Conservation (phyloP, 176 grass and related monocot genomes). For the Aegilops tauschii region DNA sequence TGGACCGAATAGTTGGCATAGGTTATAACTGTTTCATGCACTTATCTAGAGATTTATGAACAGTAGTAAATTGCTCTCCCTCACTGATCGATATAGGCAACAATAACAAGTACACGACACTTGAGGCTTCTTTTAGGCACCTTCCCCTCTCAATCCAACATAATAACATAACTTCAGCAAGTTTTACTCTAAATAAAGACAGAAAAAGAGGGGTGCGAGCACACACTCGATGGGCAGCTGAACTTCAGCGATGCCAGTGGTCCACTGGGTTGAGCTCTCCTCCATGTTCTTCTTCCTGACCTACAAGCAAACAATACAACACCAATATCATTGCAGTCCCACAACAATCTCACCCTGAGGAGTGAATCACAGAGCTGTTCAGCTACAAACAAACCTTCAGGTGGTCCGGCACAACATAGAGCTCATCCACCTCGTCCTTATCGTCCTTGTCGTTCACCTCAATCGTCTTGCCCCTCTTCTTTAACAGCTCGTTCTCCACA, state of each 20-base stretch:
- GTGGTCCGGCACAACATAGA: slow-evolving; percentile 76
- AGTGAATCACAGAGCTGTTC: not conserved
- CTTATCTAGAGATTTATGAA: not conserved
- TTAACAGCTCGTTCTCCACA: slow-evolving; percentile 81
- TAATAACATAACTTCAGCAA: not conserved
- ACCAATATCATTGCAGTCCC: not conserved
- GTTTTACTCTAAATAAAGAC: not conserved
- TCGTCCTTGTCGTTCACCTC: slow-evolving; percentile 68
- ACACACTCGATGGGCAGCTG: slow-evolving; percentile 77
- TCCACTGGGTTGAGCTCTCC: slow-evolving; percentile 98
- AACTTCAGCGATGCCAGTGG: slow-evolving; percentile 89
- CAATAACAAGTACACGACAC: not conserved
- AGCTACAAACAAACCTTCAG: slow-evolving; percentile 65
- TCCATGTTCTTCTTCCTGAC: slow-evolving; percentile 96
- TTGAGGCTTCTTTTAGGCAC: not conserved
- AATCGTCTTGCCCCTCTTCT: slow-evolving; percentile 75
- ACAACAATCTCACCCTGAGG: not conserved
- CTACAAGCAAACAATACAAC: slow-evolving; percentile 33
- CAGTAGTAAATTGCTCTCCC: not conserved
- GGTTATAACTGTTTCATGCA: not conserved
- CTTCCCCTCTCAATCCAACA: not conserved
- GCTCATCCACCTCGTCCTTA: slow-evolving; percentile 75
- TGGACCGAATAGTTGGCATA: not conserved
- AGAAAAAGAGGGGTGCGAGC: slow-evolving; percentile 14
- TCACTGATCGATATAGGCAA: not conserved